Base-by-base conservation (phyloP, 192 early-diverging fungal species). In the Coemansia sp. region DNA sequence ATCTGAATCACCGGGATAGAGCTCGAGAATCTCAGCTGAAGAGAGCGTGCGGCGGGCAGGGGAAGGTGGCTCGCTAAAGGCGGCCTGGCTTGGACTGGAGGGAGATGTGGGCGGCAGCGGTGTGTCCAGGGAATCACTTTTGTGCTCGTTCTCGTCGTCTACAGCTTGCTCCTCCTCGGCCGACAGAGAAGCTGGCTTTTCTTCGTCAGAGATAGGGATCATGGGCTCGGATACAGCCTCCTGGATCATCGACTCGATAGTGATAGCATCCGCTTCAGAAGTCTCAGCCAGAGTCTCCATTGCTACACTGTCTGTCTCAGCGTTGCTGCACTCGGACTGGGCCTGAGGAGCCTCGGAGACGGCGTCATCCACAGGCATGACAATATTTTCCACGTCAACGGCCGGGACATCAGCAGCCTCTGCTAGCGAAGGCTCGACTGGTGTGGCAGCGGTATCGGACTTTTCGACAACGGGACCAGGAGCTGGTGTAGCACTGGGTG, bases 1-100 rank as follows among this genome's bases (percentile, higher is more conserved):
- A n/a, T 77, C 63, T 3, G 73, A 61, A 21, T 86, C 73, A 21
- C 88, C 89, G 40, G 87, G 84, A 53, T 86, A 86, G 40, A 89
- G 62, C 49, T 67, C 62, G 9, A 80, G 68, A 30, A 82, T 80
- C 63, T 81, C 81, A 8, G 78, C 55, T 9, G 64, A 55, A 5
- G 75, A 44, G 38, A 88, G 74, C 11, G 76, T 72, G 67, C 78
- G 76, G 13, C 78, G 57, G 6, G 26, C 6, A 30, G n/a, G 28
- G 2, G 87, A 71, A 23, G 80, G 63, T 62, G 75, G 83, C 69
- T 74, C 76, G 66, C 74, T 84, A 66, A 63, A 73, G 37, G 76
- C 75, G 26, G 80, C 72, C 53, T 76, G 82, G 55, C 69, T 66
- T 6, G 72, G 63, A 40, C 75, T 19, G 5, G 47, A n/a, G n/a